phyloP scores from a whole-genome alignment of 2,329 filamentous ascomycete genomes.

The Zalaria sp. region DNA sequence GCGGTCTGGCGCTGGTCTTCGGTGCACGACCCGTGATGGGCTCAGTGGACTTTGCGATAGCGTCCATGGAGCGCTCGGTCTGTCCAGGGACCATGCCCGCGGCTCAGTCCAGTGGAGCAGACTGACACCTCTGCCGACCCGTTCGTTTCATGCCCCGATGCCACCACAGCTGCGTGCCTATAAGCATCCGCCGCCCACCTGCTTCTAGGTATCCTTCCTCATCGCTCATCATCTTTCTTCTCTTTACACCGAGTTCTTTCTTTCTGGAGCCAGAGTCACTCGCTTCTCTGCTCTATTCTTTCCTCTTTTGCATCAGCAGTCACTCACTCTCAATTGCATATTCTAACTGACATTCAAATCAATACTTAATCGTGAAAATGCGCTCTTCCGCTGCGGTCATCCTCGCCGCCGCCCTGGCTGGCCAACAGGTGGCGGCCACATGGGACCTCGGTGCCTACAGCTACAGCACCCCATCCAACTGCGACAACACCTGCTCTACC shows the following conservation, averaged over 20 bases:
- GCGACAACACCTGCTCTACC: conserved; percentile 62
- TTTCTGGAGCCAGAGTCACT: conserved; percentile 28
- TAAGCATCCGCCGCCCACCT: background rate
- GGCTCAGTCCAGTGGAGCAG: too few species aligned
- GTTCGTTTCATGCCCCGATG: background rate
- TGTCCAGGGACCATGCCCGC: too few species aligned
- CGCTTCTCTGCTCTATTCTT: conserved; percentile 24
- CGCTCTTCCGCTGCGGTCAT: conserved; percentile 18
- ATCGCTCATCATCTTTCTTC: conserved; percentile 7
- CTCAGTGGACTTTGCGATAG: background rate
- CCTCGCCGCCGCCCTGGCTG: conserved; percentile 30
- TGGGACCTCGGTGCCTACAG: conserved; percentile 36
- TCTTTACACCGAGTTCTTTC: conserved; percentile 12
- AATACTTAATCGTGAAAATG: conserved; percentile 8
- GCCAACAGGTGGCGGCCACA: conserved; percentile 32
- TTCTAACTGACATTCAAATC: conserved; percentile 2
- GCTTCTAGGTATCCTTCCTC: background rate
- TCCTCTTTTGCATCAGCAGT: conserved; percentile 9
- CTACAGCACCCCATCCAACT: conserved; percentile 57
- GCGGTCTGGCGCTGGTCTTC: background rate
- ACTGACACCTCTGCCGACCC: too few species aligned
- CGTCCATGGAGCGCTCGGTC: too few species aligned
- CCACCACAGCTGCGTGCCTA: background rate
- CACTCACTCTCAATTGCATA: conserved; percentile 6
- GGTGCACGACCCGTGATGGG: background rate